Evolutionary conservation across 2,329 filamentous ascomycete species (phyloP).

Genomic region (Tolypocladium tropicale): DNA sequence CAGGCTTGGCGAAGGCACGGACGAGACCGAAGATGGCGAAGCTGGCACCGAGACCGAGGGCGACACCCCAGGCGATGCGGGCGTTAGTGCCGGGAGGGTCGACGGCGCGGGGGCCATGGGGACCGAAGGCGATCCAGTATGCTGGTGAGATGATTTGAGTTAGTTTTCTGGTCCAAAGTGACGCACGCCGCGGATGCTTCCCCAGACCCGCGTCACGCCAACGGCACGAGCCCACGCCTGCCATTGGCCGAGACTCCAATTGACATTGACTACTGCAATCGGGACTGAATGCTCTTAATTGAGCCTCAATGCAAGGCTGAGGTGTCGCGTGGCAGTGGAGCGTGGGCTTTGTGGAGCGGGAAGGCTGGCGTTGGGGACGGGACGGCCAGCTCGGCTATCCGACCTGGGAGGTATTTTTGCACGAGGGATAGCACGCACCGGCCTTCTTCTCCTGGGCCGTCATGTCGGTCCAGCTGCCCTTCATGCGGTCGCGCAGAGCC

Average conservation of each 20-base stretch:
- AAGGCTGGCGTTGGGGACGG: conserved; percentile 6
- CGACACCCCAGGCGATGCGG: conserved; percentile 67
- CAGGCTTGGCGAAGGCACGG: conserved; percentile 60
- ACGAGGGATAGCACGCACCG: conserved; percentile 49
- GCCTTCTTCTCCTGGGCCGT: conserved; percentile 98
- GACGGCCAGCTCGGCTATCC: conserved; percentile 13
- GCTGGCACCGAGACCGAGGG: conserved; percentile 55
- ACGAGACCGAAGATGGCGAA: conserved; percentile 61
- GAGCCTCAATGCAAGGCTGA: conserved; percentile 11
- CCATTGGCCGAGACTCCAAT: background rate
- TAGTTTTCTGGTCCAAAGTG: conserved; percentile 17
- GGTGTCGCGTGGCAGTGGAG: conserved; percentile 4
- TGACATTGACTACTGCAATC: background rate
- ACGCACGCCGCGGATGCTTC: conserved; percentile 1
- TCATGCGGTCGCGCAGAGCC: conserved; percentile 96
- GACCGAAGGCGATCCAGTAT: conserved; percentile 97
- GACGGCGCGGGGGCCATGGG: conserved; percentile 82
- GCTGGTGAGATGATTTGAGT: conserved; percentile 48
- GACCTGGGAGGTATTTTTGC: conserved; percentile 23
- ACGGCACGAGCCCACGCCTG: conserved; percentile 1
- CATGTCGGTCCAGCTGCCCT: conserved; percentile 91
- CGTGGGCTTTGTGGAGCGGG: conserved; percentile 1
- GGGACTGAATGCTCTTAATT: conserved; percentile 3
- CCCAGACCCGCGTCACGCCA: conserved; percentile 3
- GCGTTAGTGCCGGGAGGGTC: conserved; percentile 75